A percentile compares a stretch with the other conserved stretches of the same genome.
Evolutionary conservation across 2,329 filamentous ascomycete species (phyloP).

Genomic region (Xylaria sp.): DNA sequence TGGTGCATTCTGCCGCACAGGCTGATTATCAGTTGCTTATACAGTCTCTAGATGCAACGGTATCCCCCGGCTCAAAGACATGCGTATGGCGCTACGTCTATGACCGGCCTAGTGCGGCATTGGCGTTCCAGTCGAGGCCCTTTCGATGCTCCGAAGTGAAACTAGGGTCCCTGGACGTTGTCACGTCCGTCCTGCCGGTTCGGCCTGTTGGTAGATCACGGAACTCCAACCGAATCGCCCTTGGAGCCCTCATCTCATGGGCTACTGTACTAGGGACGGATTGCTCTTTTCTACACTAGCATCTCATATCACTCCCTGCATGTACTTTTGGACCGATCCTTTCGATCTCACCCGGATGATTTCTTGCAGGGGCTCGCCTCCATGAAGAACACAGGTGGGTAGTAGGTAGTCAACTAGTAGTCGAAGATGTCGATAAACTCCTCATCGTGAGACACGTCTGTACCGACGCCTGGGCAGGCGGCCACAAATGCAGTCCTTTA

Average conservation of each 20-base stretch:
- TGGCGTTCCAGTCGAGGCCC: constrained; percentile 10
- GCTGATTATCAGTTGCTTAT: constrained; percentile 3
- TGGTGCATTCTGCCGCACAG: background rate
- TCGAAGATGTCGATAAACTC: background rate
- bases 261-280: background rate
- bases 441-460: background rate
- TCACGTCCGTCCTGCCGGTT: constrained; percentile 15
- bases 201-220: constrained; percentile 16
- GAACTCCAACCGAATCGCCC: constrained; percentile 12
- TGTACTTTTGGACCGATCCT: background rate
- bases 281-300: background rate
- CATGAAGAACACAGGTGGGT: background rate
- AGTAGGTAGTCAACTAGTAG: background rate
- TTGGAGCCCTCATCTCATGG: background rate
- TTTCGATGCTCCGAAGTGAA: constrained; percentile 5
- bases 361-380: background rate
- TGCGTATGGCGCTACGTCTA: background rate
- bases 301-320: background rate
- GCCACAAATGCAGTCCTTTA: constrained; percentile 1
- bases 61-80: background rate
- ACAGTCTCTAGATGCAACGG: constrained; percentile 3
- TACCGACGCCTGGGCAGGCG: constrained; percentile 1
- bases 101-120: constrained; percentile 9
- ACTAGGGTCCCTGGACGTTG: background rate
- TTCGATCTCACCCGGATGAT: background rate